These are phyloP conservation scores for Pythium insidiosum DNA, from an alignment of 352 stramenopile species.

Conservation along the genomic window DNA sequence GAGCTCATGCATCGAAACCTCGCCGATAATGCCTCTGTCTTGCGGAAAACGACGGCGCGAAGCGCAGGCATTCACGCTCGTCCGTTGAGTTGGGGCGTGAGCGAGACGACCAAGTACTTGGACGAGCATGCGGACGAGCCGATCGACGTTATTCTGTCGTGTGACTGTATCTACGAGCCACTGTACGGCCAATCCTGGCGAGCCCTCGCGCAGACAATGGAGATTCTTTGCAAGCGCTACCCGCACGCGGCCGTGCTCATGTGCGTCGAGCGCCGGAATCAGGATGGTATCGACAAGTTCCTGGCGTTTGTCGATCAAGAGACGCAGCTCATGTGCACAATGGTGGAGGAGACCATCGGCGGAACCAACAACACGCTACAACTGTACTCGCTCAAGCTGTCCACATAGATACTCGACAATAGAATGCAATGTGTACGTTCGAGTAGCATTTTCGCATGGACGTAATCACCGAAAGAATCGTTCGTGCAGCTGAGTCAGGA, in stretches of 20 bases:
- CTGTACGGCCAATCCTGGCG: slow-evolving; percentile 91
- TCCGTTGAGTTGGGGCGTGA: slow-evolving; percentile 73
- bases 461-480: no score
- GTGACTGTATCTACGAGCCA: slow-evolving; percentile 93
- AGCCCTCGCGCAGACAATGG: slow-evolving; percentile 82
- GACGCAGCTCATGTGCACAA: slow-evolving; percentile 34
- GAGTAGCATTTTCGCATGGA: no score
- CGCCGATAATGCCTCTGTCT: slow-evolving; percentile 27
- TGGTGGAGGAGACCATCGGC: slow-evolving; percentile 33
- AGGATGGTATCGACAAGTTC: slow-evolving; percentile 78
- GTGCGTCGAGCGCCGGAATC: slow-evolving; percentile 69
- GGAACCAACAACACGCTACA: slow-evolving; percentile 56
- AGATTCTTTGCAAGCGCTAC: slow-evolving; percentile 54
- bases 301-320: slow-evolving; percentile 41
- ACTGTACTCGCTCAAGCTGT: slow-evolving; percentile 54
- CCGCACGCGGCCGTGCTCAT: slow-evolving; percentile 58
- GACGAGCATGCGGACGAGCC: slow-evolving; percentile 29
- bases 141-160: slow-evolving; percentile 91
- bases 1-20: slow-evolving; percentile 80
- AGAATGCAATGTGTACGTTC: slow-evolving; percentile 1
- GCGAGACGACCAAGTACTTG: slow-evolving; percentile 59
- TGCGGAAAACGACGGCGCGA: no score
- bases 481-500: no score
- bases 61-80: slow-evolving; percentile 60
- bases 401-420: neutral